phyloP scores from a whole-genome alignment of 2,329 filamentous ascomycete genomes.

The Aspergillus carbonarius region DNA sequence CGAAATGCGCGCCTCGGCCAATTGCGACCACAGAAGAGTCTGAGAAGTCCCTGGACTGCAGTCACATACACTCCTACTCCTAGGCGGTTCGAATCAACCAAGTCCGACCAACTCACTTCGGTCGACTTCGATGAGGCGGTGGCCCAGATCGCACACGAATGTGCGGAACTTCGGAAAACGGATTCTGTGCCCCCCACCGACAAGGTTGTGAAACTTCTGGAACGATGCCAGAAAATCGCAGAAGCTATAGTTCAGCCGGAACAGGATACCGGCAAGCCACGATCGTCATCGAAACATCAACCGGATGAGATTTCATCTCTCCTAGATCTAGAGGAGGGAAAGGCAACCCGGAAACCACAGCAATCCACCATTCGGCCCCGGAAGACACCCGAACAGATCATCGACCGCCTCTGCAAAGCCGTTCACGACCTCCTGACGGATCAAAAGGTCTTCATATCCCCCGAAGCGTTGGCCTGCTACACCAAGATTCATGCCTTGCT shows the following conservation, averaged over 20 bases:
- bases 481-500: constrained; percentile 73
- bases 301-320: constrained; percentile 42
- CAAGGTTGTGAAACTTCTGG: constrained; percentile 33
- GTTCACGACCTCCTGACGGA: constrained; percentile 72
- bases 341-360: constrained; percentile 23
- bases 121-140: constrained; percentile 27
- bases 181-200: constrained; percentile 37
- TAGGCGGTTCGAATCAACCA: constrained; percentile 22
- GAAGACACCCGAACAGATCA: constrained; percentile 35
- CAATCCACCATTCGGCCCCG: constrained; percentile 22
- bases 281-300: constrained; percentile 21
- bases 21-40: constrained; percentile 18
- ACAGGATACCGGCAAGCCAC: constrained; percentile 15
- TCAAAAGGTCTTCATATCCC: constrained; percentile 76
- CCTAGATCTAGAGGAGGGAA: constrained; percentile 40
- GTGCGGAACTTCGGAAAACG: constrained; percentile 28
- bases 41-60: constrained; percentile 7
- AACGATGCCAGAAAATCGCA: constrained; percentile 35
- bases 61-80: background rate
- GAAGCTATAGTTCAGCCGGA: constrained; percentile 31
- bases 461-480: constrained; percentile 69
- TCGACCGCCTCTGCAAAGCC: constrained; percentile 50
- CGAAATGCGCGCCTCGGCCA: constrained; percentile 13
- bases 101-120: constrained; percentile 5
- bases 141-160: constrained; percentile 30